Evolutionary conservation across 768 basidiomycete species (phyloP).

Genomic region (Cystofilobasidium ferigula): DNA sequence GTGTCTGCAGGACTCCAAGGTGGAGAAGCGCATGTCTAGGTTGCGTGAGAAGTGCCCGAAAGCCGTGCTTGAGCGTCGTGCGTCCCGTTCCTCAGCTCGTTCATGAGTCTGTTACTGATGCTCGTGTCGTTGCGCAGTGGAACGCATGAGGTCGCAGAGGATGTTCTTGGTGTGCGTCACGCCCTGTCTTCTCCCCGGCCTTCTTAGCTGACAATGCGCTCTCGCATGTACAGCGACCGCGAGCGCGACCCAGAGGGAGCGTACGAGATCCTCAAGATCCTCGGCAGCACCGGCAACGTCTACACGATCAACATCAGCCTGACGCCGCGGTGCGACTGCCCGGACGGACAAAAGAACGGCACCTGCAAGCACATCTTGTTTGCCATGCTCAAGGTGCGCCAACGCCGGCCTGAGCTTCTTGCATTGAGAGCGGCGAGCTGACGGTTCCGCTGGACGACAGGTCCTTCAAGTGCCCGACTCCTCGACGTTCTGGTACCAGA

Average conservation of each 20-base stretch:
- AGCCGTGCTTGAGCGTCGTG: slow-evolving; percentile 11
- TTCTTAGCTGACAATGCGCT: not conserved
- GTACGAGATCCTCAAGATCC: slow-evolving; percentile 13
- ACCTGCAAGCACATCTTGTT: slow-evolving; percentile 25
- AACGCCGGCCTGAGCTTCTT: too few species aligned
- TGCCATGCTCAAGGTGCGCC: slow-evolving; percentile 8
- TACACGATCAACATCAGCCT: slow-evolving; percentile 18
- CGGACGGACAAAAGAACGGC: slow-evolving; percentile 11
- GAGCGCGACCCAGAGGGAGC: not conserved
- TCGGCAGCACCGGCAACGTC: slow-evolving; percentile 16
- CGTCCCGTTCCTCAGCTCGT: not conserved
- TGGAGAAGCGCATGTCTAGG: slow-evolving; percentile 3
- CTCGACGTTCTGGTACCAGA: slow-evolving; percentile 1
- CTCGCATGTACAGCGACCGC: slow-evolving; percentile 2
- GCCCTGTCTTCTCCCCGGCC: not conserved
- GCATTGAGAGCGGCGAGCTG: too few species aligned
- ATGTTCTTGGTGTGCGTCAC: not conserved
- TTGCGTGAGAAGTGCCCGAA: not conserved
- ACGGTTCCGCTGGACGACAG: too few species aligned
- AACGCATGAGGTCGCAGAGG: slow-evolving; percentile 10
- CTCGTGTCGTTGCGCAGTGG: not conserved
- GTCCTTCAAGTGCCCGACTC: not conserved
- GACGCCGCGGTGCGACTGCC: slow-evolving; percentile 15
- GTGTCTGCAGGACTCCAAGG: not conserved
- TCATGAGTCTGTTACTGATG: too few species aligned